Evolutionary conservation across 352 stramenopile species (phyloP).

Genomic region (Peronospora destructor): DNA sequence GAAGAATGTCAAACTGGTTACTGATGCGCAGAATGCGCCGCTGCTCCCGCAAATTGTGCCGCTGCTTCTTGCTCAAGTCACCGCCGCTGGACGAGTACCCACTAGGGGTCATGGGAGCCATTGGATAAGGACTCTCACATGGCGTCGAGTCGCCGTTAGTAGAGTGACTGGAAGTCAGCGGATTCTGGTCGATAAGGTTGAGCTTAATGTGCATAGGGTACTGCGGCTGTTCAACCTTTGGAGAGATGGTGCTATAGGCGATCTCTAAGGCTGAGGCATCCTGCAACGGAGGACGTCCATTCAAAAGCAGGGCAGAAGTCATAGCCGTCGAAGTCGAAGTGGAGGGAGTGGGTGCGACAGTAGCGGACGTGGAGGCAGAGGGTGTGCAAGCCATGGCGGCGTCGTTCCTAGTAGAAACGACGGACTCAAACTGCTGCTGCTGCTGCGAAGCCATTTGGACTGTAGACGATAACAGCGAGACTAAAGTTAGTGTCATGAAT

Average conservation of each 20-base stretch:
- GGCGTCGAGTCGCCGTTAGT: conserved; percentile 49
- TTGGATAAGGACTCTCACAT: conserved; percentile 65
- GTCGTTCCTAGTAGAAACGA: conserved; percentile 5
- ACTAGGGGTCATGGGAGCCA: conserved; percentile 48
- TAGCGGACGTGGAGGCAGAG: background rate
- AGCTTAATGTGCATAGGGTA: conserved; percentile 80
- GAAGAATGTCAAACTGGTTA: conserved; percentile 79
- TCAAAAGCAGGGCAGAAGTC: conserved; percentile 6
- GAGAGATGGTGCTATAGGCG: conserved; percentile 74
- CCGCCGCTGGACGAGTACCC: conserved; percentile 35
- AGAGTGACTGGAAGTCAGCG: conserved; percentile 37
- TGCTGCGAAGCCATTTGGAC: conserved; percentile 19
- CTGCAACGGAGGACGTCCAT: conserved; percentile 22
- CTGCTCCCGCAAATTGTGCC: conserved; percentile 78
- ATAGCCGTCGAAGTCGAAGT: conserved; percentile 3
- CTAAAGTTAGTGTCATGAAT: conserved; percentile 4
- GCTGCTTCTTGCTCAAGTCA: conserved; percentile 80
- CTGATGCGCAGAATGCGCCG: conserved; percentile 75
- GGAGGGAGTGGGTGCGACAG: background rate
- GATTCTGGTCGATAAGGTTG: conserved; percentile 71
- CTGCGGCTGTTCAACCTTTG: conserved; percentile 50
- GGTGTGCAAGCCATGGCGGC: conserved; percentile 6
- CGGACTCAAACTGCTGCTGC: conserved; percentile 21
- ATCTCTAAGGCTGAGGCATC: conserved; percentile 53
- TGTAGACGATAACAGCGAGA: conserved; percentile 6